Percentiles rank a stretch among this genome's conserved stretches.
Conservation (phyloP, 345 rosid genomes). For the Acer campestre region DNA sequence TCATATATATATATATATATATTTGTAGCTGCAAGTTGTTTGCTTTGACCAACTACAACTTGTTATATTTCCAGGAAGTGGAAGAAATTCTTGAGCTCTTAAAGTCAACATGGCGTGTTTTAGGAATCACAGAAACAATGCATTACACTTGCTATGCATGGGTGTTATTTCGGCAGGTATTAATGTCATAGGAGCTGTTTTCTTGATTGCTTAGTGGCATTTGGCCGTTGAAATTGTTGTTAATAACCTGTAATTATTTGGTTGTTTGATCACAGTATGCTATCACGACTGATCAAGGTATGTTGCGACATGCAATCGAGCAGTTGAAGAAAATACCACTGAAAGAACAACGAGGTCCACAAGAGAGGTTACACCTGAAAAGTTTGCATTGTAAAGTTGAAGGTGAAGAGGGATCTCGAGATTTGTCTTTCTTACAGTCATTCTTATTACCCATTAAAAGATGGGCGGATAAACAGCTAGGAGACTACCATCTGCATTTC, state of each 20-base stretch:
- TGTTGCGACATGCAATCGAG: constrained; percentile 80
- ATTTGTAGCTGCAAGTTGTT: neutral
- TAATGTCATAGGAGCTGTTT: constrained; percentile 10
- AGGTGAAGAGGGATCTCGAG: constrained; percentile 55
- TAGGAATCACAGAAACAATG: constrained; percentile 93
- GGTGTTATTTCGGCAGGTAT: constrained; percentile 95
- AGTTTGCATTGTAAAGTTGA: constrained; percentile 69
- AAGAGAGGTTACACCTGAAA: constrained; percentile 91
- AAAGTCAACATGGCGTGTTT: constrained; percentile 94
- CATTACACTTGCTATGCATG: constrained; percentile 92
- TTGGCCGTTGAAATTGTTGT: constrained; percentile 13
- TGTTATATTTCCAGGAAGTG: constrained; percentile 63
- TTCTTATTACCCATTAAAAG: constrained; percentile 82
- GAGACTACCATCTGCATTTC: constrained; percentile 90
- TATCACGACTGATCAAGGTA: constrained; percentile 77
- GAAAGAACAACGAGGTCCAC: constrained; percentile 94
- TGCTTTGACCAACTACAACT: neutral
- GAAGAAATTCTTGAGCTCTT: constrained; percentile 98
- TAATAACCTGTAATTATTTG: constrained; percentile 26
- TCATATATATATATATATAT: neutral
- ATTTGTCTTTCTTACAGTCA: constrained; percentile 73
- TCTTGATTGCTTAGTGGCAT: constrained; percentile 14
- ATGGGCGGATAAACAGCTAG: constrained; percentile 89
- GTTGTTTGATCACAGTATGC: constrained; percentile 64
- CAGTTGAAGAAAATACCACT: constrained; percentile 87